Conservation (phyloP, 1,284 basidiomycete genomes). For the Marasmius fiardii region DNA sequence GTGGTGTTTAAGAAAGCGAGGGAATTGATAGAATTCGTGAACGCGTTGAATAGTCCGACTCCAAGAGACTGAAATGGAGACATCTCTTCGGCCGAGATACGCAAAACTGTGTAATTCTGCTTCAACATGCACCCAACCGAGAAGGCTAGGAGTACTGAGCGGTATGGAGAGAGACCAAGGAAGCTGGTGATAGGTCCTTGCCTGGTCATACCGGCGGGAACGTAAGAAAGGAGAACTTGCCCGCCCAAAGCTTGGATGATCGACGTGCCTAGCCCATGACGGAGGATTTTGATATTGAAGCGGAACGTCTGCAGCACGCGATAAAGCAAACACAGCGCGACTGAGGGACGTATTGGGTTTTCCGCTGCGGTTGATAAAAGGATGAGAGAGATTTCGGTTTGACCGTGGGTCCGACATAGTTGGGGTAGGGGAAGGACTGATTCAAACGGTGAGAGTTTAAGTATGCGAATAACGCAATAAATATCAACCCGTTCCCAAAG, state of each 20-base stretch:
- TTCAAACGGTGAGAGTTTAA: too few relatives aligned
- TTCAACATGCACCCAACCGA: constrained; percentile 5
- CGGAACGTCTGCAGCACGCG: constrained; percentile 5
- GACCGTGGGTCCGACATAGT: not conserved
- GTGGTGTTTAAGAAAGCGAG: constrained; percentile 2
- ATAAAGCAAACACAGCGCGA: not conserved
- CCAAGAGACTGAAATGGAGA: not conserved
- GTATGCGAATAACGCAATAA: too few relatives aligned
- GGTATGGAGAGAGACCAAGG: constrained; percentile 7
- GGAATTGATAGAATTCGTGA: constrained; percentile 1
- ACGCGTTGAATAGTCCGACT: not conserved
- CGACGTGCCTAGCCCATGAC: constrained; percentile 1
- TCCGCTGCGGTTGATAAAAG: not conserved
- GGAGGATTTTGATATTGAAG: constrained; percentile 8
- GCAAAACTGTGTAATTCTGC: constrained; percentile 2
- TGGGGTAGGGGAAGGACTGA: not conserved
- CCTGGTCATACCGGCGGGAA: not conserved
- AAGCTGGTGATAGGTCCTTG: not conserved
- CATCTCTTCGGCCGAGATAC: constrained; percentile 2
- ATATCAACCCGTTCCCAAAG: too few relatives aligned
- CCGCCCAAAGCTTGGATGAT: constrained; percentile 5
- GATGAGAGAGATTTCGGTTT: not conserved
- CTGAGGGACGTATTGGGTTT: not conserved
- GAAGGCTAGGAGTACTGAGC: constrained; percentile 7
- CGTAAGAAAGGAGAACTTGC: not conserved